These are phyloP conservation scores for Digitaria exilis DNA, from an alignment of 202 grass and related monocot genomes.

Conservation along the genomic window DNA sequence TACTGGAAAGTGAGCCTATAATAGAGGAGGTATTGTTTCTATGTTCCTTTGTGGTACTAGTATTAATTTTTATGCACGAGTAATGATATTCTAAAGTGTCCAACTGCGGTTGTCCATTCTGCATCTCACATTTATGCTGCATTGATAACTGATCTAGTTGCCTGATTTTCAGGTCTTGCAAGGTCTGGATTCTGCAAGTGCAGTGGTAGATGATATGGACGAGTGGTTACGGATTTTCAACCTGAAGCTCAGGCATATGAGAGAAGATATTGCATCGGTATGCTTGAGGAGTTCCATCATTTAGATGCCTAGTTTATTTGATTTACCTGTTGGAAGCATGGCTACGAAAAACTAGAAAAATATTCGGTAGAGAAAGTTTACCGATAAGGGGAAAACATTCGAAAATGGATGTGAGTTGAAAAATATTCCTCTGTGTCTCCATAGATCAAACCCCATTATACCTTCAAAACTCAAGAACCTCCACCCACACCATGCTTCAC, in stretches of 20 bases:
- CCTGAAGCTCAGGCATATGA: slow-evolving; percentile 97
- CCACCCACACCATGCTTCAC: background rate
- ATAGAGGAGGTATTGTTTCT: slow-evolving; percentile 82
- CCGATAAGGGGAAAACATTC: background rate
- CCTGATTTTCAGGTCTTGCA: slow-evolving; percentile 82
- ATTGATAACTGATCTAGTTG: slow-evolving; percentile 17
- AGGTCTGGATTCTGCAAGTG: slow-evolving; percentile 82
- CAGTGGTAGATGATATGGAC: slow-evolving; percentile 94
- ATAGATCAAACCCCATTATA: background rate
- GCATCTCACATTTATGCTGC: background rate
- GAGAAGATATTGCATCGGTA: slow-evolving; percentile 99
- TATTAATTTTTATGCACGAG: slow-evolving; percentile 30
- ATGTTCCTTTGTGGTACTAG: slow-evolving; percentile 5
- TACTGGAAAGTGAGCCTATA: slow-evolving; percentile 94
- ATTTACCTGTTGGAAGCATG: background rate
- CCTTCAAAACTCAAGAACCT: background rate
- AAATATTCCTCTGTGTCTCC: background rate
- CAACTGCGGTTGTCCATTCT: background rate
- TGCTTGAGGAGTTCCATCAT: slow-evolving; percentile 33
- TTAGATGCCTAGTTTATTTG: slow-evolving; percentile 24
- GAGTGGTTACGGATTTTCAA: slow-evolving; percentile 97
- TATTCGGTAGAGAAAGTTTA: background rate
- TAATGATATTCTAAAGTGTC: slow-evolving; percentile 24
- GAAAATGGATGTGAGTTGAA: background rate
- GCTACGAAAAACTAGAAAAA: too few species aligned